Base-by-base conservation (phyloP, 306 rosid genomes). In the Quercus suber region DNA sequence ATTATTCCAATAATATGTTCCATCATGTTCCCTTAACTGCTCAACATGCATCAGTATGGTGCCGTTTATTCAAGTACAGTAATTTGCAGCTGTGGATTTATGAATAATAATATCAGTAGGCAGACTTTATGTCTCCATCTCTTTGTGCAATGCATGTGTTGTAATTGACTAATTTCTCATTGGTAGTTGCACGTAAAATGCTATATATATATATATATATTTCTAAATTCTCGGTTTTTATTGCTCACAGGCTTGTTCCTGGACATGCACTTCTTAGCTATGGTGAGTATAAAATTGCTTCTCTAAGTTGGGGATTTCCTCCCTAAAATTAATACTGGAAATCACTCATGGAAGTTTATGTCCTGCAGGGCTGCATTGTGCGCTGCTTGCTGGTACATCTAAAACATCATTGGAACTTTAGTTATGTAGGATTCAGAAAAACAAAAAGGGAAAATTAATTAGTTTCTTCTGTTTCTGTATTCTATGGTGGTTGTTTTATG, bases 321-420 rank as follows among this genome's bases (percentile, higher is more conserved):
- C 43, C 64, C 73, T 70, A 13, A 77, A 78, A 78, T 69, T 65
- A 25, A 75, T 80, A 72, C 70, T 57, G 70, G 78, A 75, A 83
- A 49, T 77, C 52, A 73, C 63, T 28, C 82, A 15, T 21, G 27
- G 74, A 57, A n/a, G 31, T 87, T 85, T 58, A 27, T 78, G 69
- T 78, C 83, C 53, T 77, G 89, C 94, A 95, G 99, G 99, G 56
- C 84, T 95, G 80, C 97, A 95, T 78, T 95, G 99, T 83, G 99
- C 99, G 1, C 85, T 79, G 55, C 99, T 89, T 80, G 98, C 98
- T 37, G 99, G 99, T 94, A 90, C 25, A 51, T 76, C 74, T 55
- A 55, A 49, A 58, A 76, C 71, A 73, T 33, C 45, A 20, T 61
- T 71, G 37, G 58, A 75, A 77, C 77, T 73, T 82, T 45, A 80